Evolutionary conservation across 2,329 filamentous ascomycete species (phyloP).

Genomic region (Penicillium rolfsii): DNA sequence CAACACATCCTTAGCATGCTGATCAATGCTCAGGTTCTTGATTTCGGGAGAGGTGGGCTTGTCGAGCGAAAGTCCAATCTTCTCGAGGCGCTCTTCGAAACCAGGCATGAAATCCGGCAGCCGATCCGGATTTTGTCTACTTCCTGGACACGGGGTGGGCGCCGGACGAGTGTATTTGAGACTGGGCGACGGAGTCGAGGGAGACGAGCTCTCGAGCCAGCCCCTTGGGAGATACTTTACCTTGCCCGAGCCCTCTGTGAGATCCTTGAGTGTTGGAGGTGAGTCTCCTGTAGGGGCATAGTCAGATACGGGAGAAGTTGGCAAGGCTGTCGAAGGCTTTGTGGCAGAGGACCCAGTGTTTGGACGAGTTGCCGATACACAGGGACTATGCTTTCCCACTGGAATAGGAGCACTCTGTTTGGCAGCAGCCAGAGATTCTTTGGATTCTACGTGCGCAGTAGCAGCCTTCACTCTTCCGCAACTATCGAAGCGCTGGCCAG

Average conservation of each 20-base stretch:
- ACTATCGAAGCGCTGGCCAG: background rate
- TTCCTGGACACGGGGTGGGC: background rate
- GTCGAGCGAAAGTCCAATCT: background rate
- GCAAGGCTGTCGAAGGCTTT: background rate
- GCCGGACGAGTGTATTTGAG: background rate
- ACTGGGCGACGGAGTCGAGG: background rate
- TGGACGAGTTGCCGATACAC: background rate
- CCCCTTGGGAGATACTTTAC: conserved; percentile 15
- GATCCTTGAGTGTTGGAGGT: conserved; percentile 5
- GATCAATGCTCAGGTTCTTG: background rate
- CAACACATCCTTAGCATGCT: conserved; percentile 16
- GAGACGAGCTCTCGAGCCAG: conserved; percentile 6
- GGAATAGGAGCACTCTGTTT: background rate
- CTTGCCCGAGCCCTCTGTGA: conserved; percentile 11
- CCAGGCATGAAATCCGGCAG: conserved; percentile 9
- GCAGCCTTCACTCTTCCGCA: background rate
- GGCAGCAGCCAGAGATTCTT: background rate
- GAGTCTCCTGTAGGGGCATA: conserved; percentile 5
- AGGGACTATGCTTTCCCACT: background rate
- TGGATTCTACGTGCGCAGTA: background rate
- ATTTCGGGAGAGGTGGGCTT: background rate
- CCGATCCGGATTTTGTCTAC: background rate
- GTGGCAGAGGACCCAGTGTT: background rate
- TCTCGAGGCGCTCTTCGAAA: conserved; percentile 18
- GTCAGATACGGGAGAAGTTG: background rate